A percentile compares a stretch with the other conserved stretches of the same genome.
These are phyloP conservation scores for Trichodelitschia bisporula DNA, from an alignment of 495 filamentous ascomycete species.

Conservation along the genomic window DNA sequence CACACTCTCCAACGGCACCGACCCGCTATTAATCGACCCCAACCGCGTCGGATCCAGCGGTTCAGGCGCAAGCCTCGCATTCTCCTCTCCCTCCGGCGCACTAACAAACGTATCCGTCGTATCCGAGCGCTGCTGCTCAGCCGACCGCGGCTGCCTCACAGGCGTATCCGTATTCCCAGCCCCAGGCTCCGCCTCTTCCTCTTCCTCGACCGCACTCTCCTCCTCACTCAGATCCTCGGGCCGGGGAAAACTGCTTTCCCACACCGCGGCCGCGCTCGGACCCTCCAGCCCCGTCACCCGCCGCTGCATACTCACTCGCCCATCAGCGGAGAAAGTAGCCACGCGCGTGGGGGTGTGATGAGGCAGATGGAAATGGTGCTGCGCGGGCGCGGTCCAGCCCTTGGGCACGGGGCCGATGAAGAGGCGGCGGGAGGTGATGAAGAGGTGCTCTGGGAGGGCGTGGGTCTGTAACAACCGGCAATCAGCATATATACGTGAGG, in stretches of 20 bases:
- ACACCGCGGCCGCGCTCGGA: slow-evolving; percentile 16
- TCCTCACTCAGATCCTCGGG: slow-evolving; percentile 15
- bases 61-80: too few relatives aligned
- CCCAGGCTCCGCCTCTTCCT: slow-evolving; percentile 3
- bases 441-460: slow-evolving; percentile 34
- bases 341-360: slow-evolving; percentile 33
- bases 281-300: slow-evolving; percentile 19
- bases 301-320: slow-evolving; percentile 17
- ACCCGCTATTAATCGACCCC: too few relatives aligned
- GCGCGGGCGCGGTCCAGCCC: slow-evolving; percentile 45
- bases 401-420: slow-evolving; percentile 48
- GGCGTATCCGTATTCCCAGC: background rate
- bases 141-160: too few relatives aligned
- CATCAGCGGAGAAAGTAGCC: slow-evolving; percentile 27
- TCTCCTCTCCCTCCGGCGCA: too few relatives aligned
- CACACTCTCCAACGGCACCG: too few relatives aligned
- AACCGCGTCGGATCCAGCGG: too few relatives aligned
- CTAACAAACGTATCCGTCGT: too few relatives aligned
- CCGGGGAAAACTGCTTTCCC: slow-evolving; percentile 19
- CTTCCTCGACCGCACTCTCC: slow-evolving; percentile 8
- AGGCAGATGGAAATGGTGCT: slow-evolving; percentile 23
- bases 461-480: slow-evolving; percentile 22
- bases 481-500: slow-evolving; percentile 1
- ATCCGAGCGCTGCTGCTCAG: too few relatives aligned
- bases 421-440: slow-evolving; percentile 34